Base-by-base conservation (phyloP, 2,329 filamentous ascomycete species). In the Epichloe sp. region DNA sequence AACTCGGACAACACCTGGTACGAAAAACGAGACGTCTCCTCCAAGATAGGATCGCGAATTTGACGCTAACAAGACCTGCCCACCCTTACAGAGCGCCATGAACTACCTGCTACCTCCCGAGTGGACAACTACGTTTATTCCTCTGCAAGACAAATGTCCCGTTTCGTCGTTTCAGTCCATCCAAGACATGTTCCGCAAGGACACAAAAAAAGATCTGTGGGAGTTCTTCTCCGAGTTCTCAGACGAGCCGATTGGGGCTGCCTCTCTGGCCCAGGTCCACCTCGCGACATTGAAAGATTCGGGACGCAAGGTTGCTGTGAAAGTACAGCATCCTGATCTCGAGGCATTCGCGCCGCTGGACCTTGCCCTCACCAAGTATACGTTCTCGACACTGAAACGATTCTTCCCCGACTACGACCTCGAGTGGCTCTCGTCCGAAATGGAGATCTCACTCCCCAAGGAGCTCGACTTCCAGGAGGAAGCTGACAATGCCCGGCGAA, bases 401-500 rank as follows among this genome's bases (percentile, higher is more conserved):
- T 96, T 91, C 74, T 98, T 98, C 63, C 94, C 94, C 2, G 90
- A 97, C 60, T 98, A 98, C 66, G 93, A 98, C 65, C 76, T 98
- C 31, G 90, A 95, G 62, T 98, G 93, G 93, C 73, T 98, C 10
- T 90, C 88, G 1, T 82, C 83, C 7, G 93, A 98, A 68, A 94
- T 98, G 85, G 88, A 96, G 54, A 70, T 82, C 19, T 96, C 89
- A 3, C 71, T 98, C 6, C 93, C 93, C 0, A 83, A 91, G 63
- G 93, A 98, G 67, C 75, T 98, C 49, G 86, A 98, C 64, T 98
- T 98, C 62, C 74, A 80, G 40, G 81, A 82, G 59, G 93, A 98
- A 65, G 93, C 86, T 4, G 70, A 82, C 49, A 98, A 98, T 65
- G 90, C 94, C 10, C 78, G 75, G 44, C 79, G 86, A 46, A 87